Conservation (phyloP, 164 flowering plant species). For the Tinospora cordifolia region DNA sequence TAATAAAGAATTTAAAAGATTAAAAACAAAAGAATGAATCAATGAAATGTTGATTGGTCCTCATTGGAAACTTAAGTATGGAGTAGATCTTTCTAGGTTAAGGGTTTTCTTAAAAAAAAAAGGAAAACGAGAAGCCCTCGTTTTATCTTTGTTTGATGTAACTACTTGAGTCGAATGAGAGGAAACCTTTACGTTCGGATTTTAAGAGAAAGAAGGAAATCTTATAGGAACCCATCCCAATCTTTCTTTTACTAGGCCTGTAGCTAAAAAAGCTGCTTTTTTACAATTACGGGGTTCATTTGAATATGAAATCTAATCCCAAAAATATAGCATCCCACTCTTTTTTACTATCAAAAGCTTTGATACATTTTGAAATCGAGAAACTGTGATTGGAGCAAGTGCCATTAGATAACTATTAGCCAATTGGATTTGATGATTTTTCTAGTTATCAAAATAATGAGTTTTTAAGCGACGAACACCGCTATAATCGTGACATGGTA, state of each 20-base stretch:
- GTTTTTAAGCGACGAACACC: no score
- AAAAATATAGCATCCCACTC: neutral
- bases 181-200: neutral
- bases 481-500: no score
- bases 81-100: neutral
- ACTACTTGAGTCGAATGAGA: neutral
- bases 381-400: constrained; percentile 12
- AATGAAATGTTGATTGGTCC: no score
- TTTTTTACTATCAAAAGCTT: constrained; percentile 13
- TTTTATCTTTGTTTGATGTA: neutral
- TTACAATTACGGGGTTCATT: constrained; percentile 2
- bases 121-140: neutral
- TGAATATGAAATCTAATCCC: neutral
- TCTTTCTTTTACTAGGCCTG: no score
- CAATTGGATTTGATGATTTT: neutral
- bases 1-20: no score
- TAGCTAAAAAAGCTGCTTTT: no score
- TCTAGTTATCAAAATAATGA: no score
- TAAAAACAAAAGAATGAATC: no score
- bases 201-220: neutral
- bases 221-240: neutral
- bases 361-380: constrained; percentile 15
- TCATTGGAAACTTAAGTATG: neutral
- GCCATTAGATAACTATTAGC: constrained; percentile 12
- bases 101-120: neutral